Conservation (phyloP, 106 monocot genomes). For the Iris macrosiphon region DNA sequence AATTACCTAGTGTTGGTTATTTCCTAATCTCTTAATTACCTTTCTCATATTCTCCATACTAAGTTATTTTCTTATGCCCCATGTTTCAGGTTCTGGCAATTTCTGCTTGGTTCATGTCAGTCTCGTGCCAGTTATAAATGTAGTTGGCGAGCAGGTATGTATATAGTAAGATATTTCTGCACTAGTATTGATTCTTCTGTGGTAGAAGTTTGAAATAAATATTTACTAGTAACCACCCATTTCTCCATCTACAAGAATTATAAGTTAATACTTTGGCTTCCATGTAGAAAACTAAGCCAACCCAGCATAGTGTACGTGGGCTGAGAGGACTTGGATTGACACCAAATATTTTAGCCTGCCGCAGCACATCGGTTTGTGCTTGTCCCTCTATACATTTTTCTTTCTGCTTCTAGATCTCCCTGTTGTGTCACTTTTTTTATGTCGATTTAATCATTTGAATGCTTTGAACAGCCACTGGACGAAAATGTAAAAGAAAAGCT, state of each 20-base stretch:
- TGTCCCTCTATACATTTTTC: neutral
- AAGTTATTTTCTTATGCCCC: slow-evolving; percentile 3
- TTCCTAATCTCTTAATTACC: neutral
- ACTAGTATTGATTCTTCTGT: too few relatives aligned
- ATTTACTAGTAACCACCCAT: too few relatives aligned
- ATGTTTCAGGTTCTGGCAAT: slow-evolving; percentile 67
- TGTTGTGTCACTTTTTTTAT: neutral
- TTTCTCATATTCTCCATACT: neutral
- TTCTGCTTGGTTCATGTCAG: slow-evolving; percentile 96
- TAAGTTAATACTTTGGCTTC: neutral
- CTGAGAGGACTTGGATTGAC: slow-evolving; percentile 59
- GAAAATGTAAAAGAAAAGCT: slow-evolving; percentile 64
- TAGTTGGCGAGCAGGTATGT: slow-evolving; percentile 92
- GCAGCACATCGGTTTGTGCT: slow-evolving; percentile 49
- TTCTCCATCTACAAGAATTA: too few relatives aligned
- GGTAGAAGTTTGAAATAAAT: too few relatives aligned
- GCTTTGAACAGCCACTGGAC: slow-evolving; percentile 32
- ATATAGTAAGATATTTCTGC: neutral
- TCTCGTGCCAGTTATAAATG: slow-evolving; percentile 91
- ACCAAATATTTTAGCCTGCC: slow-evolving; percentile 69
- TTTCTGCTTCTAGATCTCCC: neutral
- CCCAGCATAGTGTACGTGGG: slow-evolving; percentile 62
- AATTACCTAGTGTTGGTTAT: neutral
- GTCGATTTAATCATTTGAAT: slow-evolving; percentile 4
- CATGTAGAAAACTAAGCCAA: slow-evolving; percentile 73